Conservation (phyloP, 2,329 filamentous ascomycete genomes). For the Aspergillus versicolor region DNA sequence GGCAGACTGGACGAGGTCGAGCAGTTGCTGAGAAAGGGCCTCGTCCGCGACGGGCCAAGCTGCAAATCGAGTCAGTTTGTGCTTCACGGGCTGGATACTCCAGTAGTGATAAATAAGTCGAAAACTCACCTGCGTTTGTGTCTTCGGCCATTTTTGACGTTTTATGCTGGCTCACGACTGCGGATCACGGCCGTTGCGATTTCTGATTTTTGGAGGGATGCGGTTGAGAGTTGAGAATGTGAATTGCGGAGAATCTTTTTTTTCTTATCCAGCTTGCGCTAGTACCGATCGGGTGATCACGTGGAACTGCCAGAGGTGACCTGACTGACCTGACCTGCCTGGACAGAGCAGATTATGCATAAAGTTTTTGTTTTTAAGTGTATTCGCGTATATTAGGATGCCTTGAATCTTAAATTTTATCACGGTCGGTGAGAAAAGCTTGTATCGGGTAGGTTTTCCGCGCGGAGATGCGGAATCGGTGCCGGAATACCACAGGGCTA, state of each 20-base stretch:
- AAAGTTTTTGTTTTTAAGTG: no score
- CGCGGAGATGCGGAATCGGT: no score
- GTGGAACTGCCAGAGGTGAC: neutral
- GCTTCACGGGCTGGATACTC: neutral
- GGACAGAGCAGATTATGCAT: no score
- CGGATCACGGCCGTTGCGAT: conserved; percentile 36
- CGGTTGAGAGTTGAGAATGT: neutral
- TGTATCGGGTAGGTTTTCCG: no score
- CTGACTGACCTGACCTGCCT: no score
- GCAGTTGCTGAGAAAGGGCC: conserved; percentile 74
- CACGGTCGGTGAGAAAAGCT: no score
- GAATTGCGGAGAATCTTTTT: conserved; percentile 1
- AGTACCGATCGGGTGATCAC: neutral
- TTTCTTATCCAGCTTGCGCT: neutral
- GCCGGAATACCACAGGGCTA: no score
- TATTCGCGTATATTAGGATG: no score
- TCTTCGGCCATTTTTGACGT: conserved; percentile 33
- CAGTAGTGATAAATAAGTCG: no score
- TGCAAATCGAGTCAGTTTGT: conserved; percentile 25
- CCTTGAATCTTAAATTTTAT: no score
- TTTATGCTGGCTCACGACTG: conserved; percentile 36
- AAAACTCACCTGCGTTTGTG: conserved; percentile 27
- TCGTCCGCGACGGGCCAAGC: conserved; percentile 73
- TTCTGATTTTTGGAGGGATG: neutral
- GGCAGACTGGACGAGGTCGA: conserved; percentile 76